These are phyloP conservation scores for Borealophlyctis nickersoniae DNA, from an alignment of 192 early-diverging fungal species.

Conservation along the genomic window DNA sequence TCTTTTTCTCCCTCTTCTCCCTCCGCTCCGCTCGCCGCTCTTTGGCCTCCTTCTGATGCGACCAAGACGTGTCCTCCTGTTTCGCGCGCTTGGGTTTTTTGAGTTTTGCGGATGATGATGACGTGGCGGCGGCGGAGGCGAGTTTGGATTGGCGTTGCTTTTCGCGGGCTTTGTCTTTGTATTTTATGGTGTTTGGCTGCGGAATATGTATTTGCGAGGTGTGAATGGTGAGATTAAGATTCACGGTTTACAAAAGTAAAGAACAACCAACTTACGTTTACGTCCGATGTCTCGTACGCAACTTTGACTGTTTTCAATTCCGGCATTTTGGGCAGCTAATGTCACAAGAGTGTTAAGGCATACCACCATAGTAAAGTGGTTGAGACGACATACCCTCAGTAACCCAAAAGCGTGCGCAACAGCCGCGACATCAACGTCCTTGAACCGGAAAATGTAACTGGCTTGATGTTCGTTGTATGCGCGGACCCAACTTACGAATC, in stretches of 20 bases:
- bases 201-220: too few species aligned
- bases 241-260: too few species aligned
- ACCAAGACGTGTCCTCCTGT: slow-evolving; percentile 59
- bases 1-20: slow-evolving; percentile 56
- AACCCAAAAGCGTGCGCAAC: slow-evolving; percentile 81
- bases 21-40: slow-evolving; percentile 62
- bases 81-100: too few species aligned
- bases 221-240: too few species aligned
- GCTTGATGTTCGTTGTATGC: slow-evolving; percentile 94
- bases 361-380: slow-evolving; percentile 5
- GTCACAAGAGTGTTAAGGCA: background rate
- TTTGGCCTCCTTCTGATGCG: slow-evolving; percentile 65
- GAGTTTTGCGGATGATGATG: slow-evolving; percentile 31
- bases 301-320: slow-evolving; percentile 60
- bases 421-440: slow-evolving; percentile 74
- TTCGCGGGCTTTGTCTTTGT: slow-evolving; percentile 69
- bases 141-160: slow-evolving; percentile 59
- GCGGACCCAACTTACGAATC: slow-evolving; percentile 87
- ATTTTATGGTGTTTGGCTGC: slow-evolving; percentile 64
- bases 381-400: slow-evolving; percentile 55
- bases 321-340: slow-evolving; percentile 86
- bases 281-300: slow-evolving; percentile 8
- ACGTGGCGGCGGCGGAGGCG: slow-evolving; percentile 33
- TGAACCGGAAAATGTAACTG: slow-evolving; percentile 83
- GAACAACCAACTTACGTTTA: too few species aligned